Evolutionary conservation across 495 filamentous ascomycete genomes (phyloP).

Genomic region (Aspergillus asperescens): DNA sequence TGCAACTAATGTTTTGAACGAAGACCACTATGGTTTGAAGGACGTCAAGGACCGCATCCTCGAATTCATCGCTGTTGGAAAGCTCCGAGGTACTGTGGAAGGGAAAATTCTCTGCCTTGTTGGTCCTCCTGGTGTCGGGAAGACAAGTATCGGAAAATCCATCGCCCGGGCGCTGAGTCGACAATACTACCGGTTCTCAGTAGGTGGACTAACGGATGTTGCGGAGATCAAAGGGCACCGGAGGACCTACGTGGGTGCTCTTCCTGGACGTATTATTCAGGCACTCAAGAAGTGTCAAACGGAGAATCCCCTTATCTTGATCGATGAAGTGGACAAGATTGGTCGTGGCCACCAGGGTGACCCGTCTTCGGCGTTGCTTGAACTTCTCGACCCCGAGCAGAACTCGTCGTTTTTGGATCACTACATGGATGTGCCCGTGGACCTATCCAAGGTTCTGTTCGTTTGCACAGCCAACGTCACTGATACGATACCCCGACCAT

Average conservation of each 20-base stretch:
- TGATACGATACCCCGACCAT: conserved; percentile 91
- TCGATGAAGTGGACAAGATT: conserved; percentile 98
- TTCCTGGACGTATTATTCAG: conserved; percentile 95
- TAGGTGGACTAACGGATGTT: conserved; percentile 94
- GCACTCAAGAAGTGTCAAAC: conserved; percentile 99
- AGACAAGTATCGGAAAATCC: conserved; percentile 97
- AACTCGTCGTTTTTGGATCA: conserved; percentile 97
- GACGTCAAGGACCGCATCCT: conserved; percentile 99
- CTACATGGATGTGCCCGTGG: conserved; percentile 98
- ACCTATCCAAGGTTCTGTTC: conserved; percentile 96
- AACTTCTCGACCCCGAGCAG: conserved; percentile 94
- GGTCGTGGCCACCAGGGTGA: conserved; percentile 94
- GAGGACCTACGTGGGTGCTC: conserved; percentile 91
- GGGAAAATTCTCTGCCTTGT: conserved; percentile 99
- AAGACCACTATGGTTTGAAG: conserved; percentile 95
- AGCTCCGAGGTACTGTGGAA: conserved; percentile 93
- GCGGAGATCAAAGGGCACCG: conserved; percentile 99
- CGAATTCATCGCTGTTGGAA: conserved; percentile 98
- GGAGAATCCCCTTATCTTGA: conserved; percentile 93
- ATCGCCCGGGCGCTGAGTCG: conserved; percentile 91
- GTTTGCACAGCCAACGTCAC: conserved; percentile 99
- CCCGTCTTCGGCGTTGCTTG: conserved; percentile 88
- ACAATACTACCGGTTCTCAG: conserved; percentile 96
- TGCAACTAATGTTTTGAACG: conserved; percentile 85
- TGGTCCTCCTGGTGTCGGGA: conserved; percentile 92